phyloP scores from a whole-genome alignment of 345 rosid species.

The Syzygium aromaticum region DNA sequence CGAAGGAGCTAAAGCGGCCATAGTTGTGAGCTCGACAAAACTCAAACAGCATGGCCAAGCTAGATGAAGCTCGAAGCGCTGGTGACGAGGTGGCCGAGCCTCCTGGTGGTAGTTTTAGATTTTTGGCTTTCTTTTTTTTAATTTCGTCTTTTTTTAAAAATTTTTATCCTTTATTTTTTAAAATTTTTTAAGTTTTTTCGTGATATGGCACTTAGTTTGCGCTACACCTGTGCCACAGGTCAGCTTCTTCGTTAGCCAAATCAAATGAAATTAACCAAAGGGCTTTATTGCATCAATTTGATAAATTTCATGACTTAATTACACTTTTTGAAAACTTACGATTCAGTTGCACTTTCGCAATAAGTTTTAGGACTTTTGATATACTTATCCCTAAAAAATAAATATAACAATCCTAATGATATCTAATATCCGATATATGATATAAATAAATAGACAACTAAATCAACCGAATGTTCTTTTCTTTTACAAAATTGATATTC shows the following conservation, averaged over 20 bases:
- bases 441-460: not conserved
- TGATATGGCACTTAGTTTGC: not conserved
- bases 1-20: not conserved
- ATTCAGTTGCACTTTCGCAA: accelerated
- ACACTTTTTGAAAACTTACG: accelerated
- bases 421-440: accelerated
- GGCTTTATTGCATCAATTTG: accelerated
- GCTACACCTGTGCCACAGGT: accelerated
- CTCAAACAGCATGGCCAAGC: not conserved
- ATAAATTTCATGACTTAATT: accelerated
- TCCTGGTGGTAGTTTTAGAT: not conserved
- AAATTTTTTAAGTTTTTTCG: not conserved
- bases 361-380: not conserved
- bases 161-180: not conserved
- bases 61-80: not conserved
- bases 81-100: not conserved
- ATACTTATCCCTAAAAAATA: not conserved
- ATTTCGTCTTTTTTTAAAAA: accelerated
- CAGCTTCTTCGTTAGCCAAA: not conserved
- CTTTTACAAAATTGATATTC: not conserved
- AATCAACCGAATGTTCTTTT: not conserved
- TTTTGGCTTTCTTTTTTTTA: not conserved
- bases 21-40: not conserved
- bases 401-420: not conserved
- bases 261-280: accelerated